phyloP scores from a whole-genome alignment of 2,329 filamentous ascomycete species.

The Colletotrichum orbiculare region DNA sequence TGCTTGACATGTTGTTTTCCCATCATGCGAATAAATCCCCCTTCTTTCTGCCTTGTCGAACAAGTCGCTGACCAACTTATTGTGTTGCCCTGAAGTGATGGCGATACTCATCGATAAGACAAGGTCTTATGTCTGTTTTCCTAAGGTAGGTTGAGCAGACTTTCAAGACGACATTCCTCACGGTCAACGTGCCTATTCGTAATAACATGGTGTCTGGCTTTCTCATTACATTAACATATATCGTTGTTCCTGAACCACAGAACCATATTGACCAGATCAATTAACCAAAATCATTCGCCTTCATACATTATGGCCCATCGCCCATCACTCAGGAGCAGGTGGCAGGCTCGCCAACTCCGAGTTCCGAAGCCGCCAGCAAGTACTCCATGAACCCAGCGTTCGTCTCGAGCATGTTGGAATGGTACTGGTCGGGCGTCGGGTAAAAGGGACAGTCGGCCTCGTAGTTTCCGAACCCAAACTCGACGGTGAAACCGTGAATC shows the following conservation, averaged over 20 bases:
- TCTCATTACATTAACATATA: neutral
- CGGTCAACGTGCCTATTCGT: too few relatives aligned
- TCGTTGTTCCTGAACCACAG: neutral
- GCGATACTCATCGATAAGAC: too few relatives aligned
- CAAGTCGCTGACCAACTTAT: too few relatives aligned
- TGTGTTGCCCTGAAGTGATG: too few relatives aligned
- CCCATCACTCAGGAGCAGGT: constrained; percentile 9
- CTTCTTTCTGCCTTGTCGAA: too few relatives aligned
- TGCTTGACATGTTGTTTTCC: too few relatives aligned
- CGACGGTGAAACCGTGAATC: constrained; percentile 56
- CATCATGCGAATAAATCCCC: too few relatives aligned
- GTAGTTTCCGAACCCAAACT: constrained; percentile 57
- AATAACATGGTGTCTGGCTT: too few relatives aligned
- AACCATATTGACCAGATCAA: neutral
- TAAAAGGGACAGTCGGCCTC: constrained; percentile 56
- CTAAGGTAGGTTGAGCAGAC: too few relatives aligned
- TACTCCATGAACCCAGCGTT: constrained; percentile 61
- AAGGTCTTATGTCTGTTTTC: too few relatives aligned
- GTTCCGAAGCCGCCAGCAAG: constrained; percentile 39
- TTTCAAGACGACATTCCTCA: too few relatives aligned
- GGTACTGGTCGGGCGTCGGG: constrained; percentile 54
- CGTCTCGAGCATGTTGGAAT: constrained; percentile 56
- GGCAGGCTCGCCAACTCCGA: constrained; percentile 33
- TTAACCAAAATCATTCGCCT: neutral
- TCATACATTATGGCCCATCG: neutral